phyloP scores from a whole-genome alignment of 139 green algal genomes.

The Astrephomene gubernaculifera region DNA sequence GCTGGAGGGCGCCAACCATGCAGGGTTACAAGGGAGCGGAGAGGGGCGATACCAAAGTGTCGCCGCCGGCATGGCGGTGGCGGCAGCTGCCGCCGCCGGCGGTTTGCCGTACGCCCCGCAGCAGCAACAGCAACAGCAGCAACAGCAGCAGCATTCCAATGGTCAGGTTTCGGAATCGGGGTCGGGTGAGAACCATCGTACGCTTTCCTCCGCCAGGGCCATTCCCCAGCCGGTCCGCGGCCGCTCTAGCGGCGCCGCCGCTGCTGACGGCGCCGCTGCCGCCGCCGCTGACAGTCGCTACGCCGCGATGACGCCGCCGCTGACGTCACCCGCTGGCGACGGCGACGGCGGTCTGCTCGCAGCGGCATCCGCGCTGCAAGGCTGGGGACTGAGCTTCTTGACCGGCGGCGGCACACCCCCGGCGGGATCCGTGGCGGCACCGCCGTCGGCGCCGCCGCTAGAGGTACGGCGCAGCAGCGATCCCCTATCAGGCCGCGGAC shows the following conservation, averaged over 20 bases:
- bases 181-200: neutral
- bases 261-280: no score
- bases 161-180: no score
- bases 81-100: constrained; percentile 10
- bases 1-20: no score
- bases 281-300: neutral
- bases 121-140: no score
- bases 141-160: no score
- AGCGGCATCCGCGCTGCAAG: neutral
- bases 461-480: constrained; percentile 18
- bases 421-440: neutral
- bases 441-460: neutral
- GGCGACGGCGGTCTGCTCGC: neutral
- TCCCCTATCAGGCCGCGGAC: neutral
- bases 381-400: neutral
- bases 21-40: no score
- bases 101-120: constrained; percentile 27
- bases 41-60: no score
- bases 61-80: constrained; percentile 13
- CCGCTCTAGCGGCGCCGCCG: no score
- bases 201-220: neutral
- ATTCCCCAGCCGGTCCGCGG: neutral
- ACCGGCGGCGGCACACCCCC: neutral
- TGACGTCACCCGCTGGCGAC: neutral
- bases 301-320: constrained; percentile 26